Evolutionary conservation across 495 filamentous ascomycete species (phyloP), one percentile per base, ranked within the genome.

Genomic region (Penicillium verhagenii): DNA sequence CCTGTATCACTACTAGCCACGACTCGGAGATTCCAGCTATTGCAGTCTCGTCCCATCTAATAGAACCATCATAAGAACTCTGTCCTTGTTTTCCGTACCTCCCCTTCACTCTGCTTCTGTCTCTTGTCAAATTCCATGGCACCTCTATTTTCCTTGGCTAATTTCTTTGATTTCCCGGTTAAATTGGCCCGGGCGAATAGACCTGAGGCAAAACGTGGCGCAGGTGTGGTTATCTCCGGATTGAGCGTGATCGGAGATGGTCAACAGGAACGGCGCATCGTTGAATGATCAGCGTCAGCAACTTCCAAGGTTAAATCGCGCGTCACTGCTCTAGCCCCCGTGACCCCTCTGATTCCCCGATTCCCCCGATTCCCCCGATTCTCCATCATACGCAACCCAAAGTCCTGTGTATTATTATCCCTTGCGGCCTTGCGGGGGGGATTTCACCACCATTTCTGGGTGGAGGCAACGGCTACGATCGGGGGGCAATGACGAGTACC

Each of bases 1-100:
- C 52, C 46, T 50, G 57, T 59, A 59, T 40, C 47, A 59, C 24
- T 47, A 59, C 42, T 50, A 18, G n/a, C 52, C 50, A 47, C 33
- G 11, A n/a, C n/a, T n/a, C n/a, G n/a, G n/a, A 18, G 38, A 28
- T 28, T 23, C 14, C 16, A 10, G 18, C 37, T 29, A 26, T 31
- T 10, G 8, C 26, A 35, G 33, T n/a, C 18, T 38, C 24, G 31
- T 46, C 33, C 39, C 28, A 50, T 56, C 33, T 56, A 56, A 56
- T 56, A 56, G 38, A 54, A 39, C 19, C 42, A 42, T 33, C 44
- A 48, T 49, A 43, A 25, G 20, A 33, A 50, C 13, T 10, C 35
- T 13, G 23, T 25, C 24, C 10, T 33, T 48, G n/a, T n/a, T n/a
- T 16, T 20, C 21, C 42, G 19, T 45, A 20, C 21, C 5, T 45